phyloP scores from a whole-genome alignment of 75 land plant species.

The Selaginella tamariscina region DNA sequence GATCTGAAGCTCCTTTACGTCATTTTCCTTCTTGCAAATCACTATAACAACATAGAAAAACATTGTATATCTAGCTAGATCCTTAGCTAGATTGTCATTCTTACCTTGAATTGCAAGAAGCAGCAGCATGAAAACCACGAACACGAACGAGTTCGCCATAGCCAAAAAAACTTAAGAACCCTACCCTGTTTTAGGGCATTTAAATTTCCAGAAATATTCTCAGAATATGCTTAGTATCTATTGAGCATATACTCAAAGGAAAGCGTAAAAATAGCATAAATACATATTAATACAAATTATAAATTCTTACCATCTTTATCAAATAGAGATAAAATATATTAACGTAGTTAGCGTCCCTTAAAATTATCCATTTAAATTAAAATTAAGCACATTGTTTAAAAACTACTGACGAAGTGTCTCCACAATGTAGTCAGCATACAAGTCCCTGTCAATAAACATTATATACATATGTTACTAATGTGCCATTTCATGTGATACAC shows the following conservation, averaged over 20 bases:
- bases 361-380: background rate
- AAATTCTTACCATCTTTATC: no score
- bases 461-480: no score
- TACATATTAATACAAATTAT: no score
- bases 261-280: no score
- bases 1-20: constrained; percentile 56
- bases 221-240: no score
- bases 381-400: no score
- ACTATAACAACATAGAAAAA: no score
- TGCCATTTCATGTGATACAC: no score
- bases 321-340: background rate
- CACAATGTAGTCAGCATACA: background rate
- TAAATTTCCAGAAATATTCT: no score
- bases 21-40: constrained; percentile 31
- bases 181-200: background rate
- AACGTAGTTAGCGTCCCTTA: background rate
- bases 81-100: no score
- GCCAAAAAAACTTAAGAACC: background rate
- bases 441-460: background rate
- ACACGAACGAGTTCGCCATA: background rate
- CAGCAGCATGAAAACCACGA: background rate
- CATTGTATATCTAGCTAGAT: no score
- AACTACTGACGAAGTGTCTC: background rate
- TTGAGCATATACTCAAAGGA: no score
- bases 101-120: background rate